Evolutionary conservation across 2,329 filamentous ascomycete genomes (phyloP).

Genomic region (Xylariales sp.): DNA sequence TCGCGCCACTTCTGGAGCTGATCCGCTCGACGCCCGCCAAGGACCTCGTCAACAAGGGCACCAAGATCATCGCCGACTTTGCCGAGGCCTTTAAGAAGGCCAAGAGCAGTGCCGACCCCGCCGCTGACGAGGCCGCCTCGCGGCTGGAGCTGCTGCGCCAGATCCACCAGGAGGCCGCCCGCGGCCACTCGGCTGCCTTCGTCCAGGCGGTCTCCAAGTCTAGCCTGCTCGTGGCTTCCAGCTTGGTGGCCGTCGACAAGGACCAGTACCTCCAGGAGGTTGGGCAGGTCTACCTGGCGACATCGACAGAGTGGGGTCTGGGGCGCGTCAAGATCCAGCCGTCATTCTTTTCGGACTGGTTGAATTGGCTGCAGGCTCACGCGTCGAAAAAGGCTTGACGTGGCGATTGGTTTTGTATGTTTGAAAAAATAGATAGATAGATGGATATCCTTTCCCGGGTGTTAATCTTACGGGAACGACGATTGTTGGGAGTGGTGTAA

Average conservation of each 20-base stretch:
- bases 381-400: too few relatives aligned
- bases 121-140: conserved; percentile 33
- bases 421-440: too few relatives aligned
- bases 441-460: too few relatives aligned
- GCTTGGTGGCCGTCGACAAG: conserved; percentile 52
- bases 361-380: conserved; percentile 64
- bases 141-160: conserved; percentile 56
- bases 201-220: conserved; percentile 70
- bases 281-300: conserved; percentile 60
- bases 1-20: conserved; percentile 73
- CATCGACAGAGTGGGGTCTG: conserved; percentile 55
- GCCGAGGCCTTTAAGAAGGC: conserved; percentile 63
- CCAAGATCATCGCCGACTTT: conserved; percentile 67
- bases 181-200: conserved; percentile 64
- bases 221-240: conserved; percentile 62
- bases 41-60: conserved; percentile 69
- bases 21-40: conserved; percentile 74
- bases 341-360: conserved; percentile 67
- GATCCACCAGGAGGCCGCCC: conserved; percentile 64
- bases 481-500: too few relatives aligned
- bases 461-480: too few relatives aligned
- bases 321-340: conserved; percentile 57
- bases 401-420: too few relatives aligned
- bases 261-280: conserved; percentile 48
- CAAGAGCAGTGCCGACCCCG: conserved; percentile 37